These are phyloP conservation scores for Monosporozyma yasuniensis DNA, from an alignment of 805 yeast species.

Conservation along the genomic window DNA sequence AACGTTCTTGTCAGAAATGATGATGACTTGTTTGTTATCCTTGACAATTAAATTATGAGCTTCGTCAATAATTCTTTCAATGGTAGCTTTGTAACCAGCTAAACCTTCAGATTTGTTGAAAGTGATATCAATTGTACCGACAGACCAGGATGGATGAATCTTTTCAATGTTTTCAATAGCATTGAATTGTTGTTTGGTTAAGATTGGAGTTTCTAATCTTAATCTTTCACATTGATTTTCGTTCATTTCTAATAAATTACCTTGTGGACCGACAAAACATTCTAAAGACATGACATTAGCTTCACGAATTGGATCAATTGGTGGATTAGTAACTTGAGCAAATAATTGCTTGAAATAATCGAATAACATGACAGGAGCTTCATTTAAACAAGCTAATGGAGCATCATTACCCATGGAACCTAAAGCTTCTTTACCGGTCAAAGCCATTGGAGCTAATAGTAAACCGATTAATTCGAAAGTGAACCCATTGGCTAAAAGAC, in stretches of 20 bases:
- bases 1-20: constrained; percentile 64
- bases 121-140: constrained; percentile 77
- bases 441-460: constrained; percentile 87
- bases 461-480: constrained; percentile 86
- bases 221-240: constrained; percentile 87
- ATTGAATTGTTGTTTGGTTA: constrained; percentile 60
- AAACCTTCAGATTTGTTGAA: constrained; percentile 76
- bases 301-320: constrained; percentile 96
- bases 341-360: constrained; percentile 94
- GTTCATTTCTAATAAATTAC: constrained; percentile 81
- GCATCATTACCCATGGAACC: constrained; percentile 99
- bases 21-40: constrained; percentile 55
- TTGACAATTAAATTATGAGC: constrained; percentile 79
- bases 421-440: constrained; percentile 83
- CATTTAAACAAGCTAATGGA: constrained; percentile 88
- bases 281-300: constrained; percentile 94
- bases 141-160: constrained; percentile 82
- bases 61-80: constrained; percentile 79
- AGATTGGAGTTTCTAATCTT: constrained; percentile 72
- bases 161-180: constrained; percentile 65
- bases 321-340: constrained; percentile 98
- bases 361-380: constrained; percentile 81
- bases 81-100: constrained; percentile 72
- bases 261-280: constrained; percentile 98
- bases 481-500: constrained; percentile 81